Evolutionary conservation across 192 early-diverging fungal genomes (phyloP).

Genomic region (Thamnidium elegans): DNA sequence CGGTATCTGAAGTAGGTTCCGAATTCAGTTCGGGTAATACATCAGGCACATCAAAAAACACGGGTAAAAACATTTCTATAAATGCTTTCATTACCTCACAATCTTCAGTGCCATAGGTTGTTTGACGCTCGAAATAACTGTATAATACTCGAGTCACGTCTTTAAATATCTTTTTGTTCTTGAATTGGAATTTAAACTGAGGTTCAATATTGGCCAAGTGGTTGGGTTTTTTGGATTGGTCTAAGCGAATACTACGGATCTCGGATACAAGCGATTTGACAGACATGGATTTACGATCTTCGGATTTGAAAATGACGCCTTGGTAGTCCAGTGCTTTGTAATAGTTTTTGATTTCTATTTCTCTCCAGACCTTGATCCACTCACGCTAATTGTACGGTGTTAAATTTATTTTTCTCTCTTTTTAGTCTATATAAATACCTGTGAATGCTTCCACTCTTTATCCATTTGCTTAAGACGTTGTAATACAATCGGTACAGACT

Average conservation of each 20-base stretch:
- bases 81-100: constrained; percentile 75
- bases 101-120: constrained; percentile 50
- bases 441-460: constrained; percentile 91
- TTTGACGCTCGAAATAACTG: constrained; percentile 62
- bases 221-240: constrained; percentile 45
- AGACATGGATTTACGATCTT: constrained; percentile 76
- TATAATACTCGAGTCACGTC: constrained; percentile 75
- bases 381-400: too few relatives aligned
- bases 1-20: constrained; percentile 16
- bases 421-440: constrained; percentile 44
- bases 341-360: constrained; percentile 90
- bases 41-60: constrained; percentile 57
- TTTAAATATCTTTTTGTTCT: constrained; percentile 66
- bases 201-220: background rate
- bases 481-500: constrained; percentile 88
- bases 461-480: constrained; percentile 97
- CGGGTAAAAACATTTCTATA: constrained; percentile 66
- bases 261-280: constrained; percentile 78
- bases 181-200: constrained; percentile 78
- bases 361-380: constrained; percentile 95
- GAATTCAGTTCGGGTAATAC: constrained; percentile 7
- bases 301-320: constrained; percentile 82
- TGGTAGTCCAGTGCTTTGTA: constrained; percentile 95
- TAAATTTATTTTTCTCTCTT: constrained; percentile 8
- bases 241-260: constrained; percentile 79